phyloP scores from a whole-genome alignment of 2,329 filamentous ascomycete genomes.

The Paecilomyces sp. region DNA sequence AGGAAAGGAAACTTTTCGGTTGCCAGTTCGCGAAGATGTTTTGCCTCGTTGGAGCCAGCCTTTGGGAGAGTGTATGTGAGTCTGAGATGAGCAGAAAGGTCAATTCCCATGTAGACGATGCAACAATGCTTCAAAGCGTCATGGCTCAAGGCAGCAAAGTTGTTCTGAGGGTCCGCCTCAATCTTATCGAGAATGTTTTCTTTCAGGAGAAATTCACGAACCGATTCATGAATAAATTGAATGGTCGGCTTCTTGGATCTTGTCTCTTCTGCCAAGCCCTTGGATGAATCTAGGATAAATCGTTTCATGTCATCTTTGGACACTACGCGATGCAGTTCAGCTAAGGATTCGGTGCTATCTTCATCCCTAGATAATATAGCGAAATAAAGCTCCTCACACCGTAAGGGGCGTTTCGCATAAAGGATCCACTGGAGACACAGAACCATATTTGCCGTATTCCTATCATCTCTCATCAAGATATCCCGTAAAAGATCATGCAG shows the following conservation, averaged over 20 bases:
- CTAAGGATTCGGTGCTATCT: constrained; percentile 8
- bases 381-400: constrained; percentile 40
- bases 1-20: background rate
- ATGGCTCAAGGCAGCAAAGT: constrained; percentile 29
- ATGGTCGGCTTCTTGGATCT: constrained; percentile 13
- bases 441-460: constrained; percentile 34
- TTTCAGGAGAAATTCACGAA: constrained; percentile 25
- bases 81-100: background rate
- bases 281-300: constrained; percentile 19
- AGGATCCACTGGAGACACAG: constrained; percentile 50
- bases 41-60: background rate
- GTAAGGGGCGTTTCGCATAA: constrained; percentile 40
- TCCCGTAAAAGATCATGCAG: constrained; percentile 45
- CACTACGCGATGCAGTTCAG: constrained; percentile 3
- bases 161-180: constrained; percentile 17
- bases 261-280: constrained; percentile 24
- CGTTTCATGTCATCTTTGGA: constrained; percentile 4
- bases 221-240: constrained; percentile 31
- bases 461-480: constrained; percentile 42
- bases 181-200: constrained; percentile 20
- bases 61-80: background rate
- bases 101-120: background rate
- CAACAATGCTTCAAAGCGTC: constrained; percentile 32
- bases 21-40: background rate
- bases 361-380: constrained; percentile 29